Conservation (phyloP, 164 flowering plant species). For the Aristolochia fimbriata region DNA sequence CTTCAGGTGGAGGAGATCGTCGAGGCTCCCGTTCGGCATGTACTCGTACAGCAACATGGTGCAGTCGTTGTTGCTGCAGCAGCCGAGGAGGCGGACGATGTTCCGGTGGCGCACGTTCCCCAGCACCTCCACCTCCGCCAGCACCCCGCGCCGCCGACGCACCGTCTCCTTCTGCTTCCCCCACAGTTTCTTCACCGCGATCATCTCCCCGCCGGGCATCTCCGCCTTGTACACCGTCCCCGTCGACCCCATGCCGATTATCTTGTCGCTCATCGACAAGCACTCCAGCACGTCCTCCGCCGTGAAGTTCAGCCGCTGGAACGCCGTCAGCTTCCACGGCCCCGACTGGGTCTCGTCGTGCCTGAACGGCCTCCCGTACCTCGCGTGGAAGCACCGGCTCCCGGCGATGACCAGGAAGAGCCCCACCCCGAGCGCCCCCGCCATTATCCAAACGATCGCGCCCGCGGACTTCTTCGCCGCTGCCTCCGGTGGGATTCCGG, state of each 20-base stretch:
- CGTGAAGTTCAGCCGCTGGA: conserved; percentile 83
- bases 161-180: conserved; percentile 60
- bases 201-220: conserved; percentile 89
- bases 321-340: conserved; percentile 81
- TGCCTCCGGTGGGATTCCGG: conserved; percentile 8
- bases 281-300: conserved; percentile 78
- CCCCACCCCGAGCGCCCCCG: conserved; percentile 62
- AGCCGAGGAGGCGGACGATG: conserved; percentile 83
- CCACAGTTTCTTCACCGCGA: conserved; percentile 94
- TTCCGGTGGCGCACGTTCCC: conserved; percentile 92
- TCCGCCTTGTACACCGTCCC: conserved; percentile 91
- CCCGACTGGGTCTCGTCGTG: conserved; percentile 25
- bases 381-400: conserved; percentile 37
- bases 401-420: conserved; percentile 58
- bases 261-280: conserved; percentile 46
- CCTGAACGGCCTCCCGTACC: conserved; percentile 5
- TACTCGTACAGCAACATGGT: conserved; percentile 90
- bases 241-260: conserved; percentile 82
- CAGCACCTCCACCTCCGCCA: conserved; percentile 90
- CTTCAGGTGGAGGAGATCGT: conserved; percentile 70
- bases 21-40: conserved; percentile 91
- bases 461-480: conserved; percentile 50
- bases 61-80: conserved; percentile 71
- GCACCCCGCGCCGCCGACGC: conserved; percentile 48
- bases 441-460: conserved; percentile 75